A percentile compares a stretch with the other conserved stretches of the same genome.
Conservation (phyloP, 495 filamentous ascomycete species). For the Cercophora sp. region DNA sequence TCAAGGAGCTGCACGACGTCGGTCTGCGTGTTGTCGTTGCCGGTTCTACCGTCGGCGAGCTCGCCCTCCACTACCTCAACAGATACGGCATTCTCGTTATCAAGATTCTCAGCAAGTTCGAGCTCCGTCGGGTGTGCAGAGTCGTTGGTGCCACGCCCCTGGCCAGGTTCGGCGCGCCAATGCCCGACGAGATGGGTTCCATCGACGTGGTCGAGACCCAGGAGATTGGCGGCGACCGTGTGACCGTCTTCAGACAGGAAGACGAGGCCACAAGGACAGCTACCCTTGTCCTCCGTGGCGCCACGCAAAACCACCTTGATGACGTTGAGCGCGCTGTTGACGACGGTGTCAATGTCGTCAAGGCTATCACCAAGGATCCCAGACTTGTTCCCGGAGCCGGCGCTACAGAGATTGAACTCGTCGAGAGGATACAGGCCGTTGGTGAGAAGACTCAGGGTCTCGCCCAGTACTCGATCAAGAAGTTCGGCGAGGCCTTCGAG, state of each 20-base stretch:
- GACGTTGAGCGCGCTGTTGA: slow-evolving; percentile 97
- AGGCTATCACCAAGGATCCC: slow-evolving; percentile 93
- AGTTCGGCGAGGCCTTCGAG: slow-evolving; percentile 97
- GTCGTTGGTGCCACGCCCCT: slow-evolving; percentile 96
- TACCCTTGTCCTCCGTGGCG: slow-evolving; percentile 90
- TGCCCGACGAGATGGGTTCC: slow-evolving; percentile 98
- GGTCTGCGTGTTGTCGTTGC: slow-evolving; percentile 89
- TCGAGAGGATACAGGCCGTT: slow-evolving; percentile 82
- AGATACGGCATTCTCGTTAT: slow-evolving; percentile 92
- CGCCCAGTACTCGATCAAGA: slow-evolving; percentile 91
- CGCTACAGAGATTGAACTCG: slow-evolving; percentile 91
- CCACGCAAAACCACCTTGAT: slow-evolving; percentile 96
- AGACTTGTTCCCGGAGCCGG: slow-evolving; percentile 91
- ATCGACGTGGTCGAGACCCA: slow-evolving; percentile 95
- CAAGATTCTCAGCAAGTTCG: slow-evolving; percentile 98
- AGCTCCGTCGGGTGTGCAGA: slow-evolving; percentile 86
- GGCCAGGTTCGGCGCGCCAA: slow-evolving; percentile 91
- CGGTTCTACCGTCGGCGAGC: slow-evolving; percentile 86
- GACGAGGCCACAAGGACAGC: slow-evolving; percentile 87
- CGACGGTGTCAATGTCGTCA: slow-evolving; percentile 97
- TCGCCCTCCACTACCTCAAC: slow-evolving; percentile 97
- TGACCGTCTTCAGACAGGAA: slow-evolving; percentile 98
- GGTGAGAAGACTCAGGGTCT: slow-evolving; percentile 90
- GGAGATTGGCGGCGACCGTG: slow-evolving; percentile 97
- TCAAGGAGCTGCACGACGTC: slow-evolving; percentile 94